Base-by-base conservation (phyloP, 2,329 filamentous ascomycete species). In the Botrytis tulipae region DNA sequence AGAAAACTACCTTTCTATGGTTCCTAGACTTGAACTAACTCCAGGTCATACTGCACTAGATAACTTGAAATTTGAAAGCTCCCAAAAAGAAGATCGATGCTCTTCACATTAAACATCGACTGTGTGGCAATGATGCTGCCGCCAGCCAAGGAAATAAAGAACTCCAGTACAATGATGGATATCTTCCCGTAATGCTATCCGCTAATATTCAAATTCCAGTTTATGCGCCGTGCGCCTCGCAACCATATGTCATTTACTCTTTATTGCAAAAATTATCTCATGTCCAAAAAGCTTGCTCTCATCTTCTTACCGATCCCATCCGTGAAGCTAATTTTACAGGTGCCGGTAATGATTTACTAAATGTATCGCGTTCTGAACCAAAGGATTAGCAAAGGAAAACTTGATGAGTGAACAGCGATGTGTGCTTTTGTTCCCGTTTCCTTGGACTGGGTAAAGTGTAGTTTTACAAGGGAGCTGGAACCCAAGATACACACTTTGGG, bases 241-340 rank as follows among this genome's bases (percentile, higher is more conserved):
- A 67, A n/a, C 62, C 18, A 54, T 54, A 20, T 46, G 35, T 37
- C 65, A 40, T 59, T 42, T 69, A 35, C 25, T 69, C 40, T 60
- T 57, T 40, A 46, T 42, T 25, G 40, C 40, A 69, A 68, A 42
- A 57, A 35, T 40, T 22, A 32, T 72, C 29, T 40, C 40, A 46
- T 72, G 29, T 68, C 62, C 37, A 51, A 72, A 18, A 70, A 48
- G 18, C 62, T 46, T 66, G 42, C 37, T 25, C 51, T 74, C 76
- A 81, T 75, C 79, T 79, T 62, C 79, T 77, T 25, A 82, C 78
- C 48, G 81, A 82, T 46, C 73, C 78, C 74, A 82, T 80, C 32
- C 80, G 77, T 70, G 78, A 79, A 73, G 78, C 78, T n/a, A 72
- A 51, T 73, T 79, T 82, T 12, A 78, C 76, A 59, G 80, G 78